A percentile compares a stretch with the other conserved stretches of the same genome.
These are phyloP conservation scores for Croton setiger DNA, from an alignment of 441 rosid species.

Conservation along the genomic window DNA sequence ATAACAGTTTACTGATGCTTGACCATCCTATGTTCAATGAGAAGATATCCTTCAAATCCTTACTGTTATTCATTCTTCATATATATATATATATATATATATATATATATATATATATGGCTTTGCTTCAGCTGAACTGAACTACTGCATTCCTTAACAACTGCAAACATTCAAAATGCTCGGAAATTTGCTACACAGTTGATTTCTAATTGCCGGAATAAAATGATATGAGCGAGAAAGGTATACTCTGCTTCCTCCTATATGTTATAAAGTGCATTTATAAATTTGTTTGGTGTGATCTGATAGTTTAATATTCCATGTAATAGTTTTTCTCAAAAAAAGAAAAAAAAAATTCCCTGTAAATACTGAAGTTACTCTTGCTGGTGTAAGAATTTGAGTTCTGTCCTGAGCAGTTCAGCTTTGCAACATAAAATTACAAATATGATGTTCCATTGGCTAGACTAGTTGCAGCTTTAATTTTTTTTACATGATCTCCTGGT, in stretches of 20 bases:
- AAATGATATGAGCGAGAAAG: slow-evolving; percentile 13
- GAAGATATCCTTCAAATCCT: slow-evolving; percentile 72
- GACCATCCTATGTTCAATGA: slow-evolving; percentile 75
- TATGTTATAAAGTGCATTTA: background rate
- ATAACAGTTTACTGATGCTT: slow-evolving; percentile 76
- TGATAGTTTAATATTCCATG: slow-evolving; percentile 9
- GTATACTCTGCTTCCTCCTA: slow-evolving; percentile 23
- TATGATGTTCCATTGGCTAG: too few relatives aligned
- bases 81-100: background rate
- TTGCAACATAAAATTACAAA: background rate
- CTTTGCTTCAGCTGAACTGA: background rate
- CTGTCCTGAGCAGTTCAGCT: background rate
- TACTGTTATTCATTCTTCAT: background rate
- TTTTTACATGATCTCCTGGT: background rate
- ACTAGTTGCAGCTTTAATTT: background rate
- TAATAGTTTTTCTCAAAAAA: too few relatives aligned
- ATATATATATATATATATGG: background rate
- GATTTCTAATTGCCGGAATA: slow-evolving; percentile 31
- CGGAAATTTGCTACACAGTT: slow-evolving; percentile 57
- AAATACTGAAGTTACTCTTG: too few relatives aligned
- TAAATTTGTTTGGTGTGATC: background rate
- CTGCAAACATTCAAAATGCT: slow-evolving; percentile 52
- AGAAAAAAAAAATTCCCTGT: too few relatives aligned
- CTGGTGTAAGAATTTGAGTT: slow-evolving; percentile 8
- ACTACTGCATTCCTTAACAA: slow-evolving; percentile 45